Base-by-base conservation (phyloP, 768 basidiomycete genomes). In the Trichaptum fuscoviolaceum region DNA sequence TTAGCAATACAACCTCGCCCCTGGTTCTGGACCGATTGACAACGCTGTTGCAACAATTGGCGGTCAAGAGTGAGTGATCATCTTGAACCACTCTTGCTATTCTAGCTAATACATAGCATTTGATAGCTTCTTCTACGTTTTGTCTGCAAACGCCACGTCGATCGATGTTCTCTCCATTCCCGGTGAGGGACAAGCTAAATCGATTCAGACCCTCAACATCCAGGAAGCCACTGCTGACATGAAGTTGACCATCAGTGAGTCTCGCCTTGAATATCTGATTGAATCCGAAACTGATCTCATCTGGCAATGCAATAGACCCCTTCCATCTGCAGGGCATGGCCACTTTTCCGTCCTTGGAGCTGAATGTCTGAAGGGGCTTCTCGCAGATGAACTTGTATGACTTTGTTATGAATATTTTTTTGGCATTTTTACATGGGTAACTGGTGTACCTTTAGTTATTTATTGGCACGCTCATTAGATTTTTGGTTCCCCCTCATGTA, bases 111-210 rank as follows among this genome's bases (percentile, higher is more conserved):
- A 52, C 20, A 52, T 12, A 52, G 58, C 63, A 66, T 8, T 68
- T 58, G 18, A n/a, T 35, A 82, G 81, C 71, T 81, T 80, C 74
- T 71, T 81, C 65, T 80, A 80, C 70, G 72, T 81, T 36, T 68
- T 82, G 58, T 72, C 76, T 1, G 75, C 81, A 2, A 78, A 77
- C 68, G 73, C 73, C 25, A 80, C 80, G 0, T 72, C 77, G 5
- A 71, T 83, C 63, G 73, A 78, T n/a, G 81, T 81, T 35, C 63
- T 81, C 24, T 73, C 77, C 23, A 74, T 82, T 57, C 71, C 75
- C 58, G 80, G 72, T 3, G 77, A 79, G 17, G 81, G 81, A 8
- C 63, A 76, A 63, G 76, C 76, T 0, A 63, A 70, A 62, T 70
- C 71, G 57, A 68, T 79, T 66, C 75, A 75, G 67, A 69, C 74